phyloP scores from a whole-genome alignment of 1,284 basidiomycete genomes.

The Ustilago cynodontis region DNA sequence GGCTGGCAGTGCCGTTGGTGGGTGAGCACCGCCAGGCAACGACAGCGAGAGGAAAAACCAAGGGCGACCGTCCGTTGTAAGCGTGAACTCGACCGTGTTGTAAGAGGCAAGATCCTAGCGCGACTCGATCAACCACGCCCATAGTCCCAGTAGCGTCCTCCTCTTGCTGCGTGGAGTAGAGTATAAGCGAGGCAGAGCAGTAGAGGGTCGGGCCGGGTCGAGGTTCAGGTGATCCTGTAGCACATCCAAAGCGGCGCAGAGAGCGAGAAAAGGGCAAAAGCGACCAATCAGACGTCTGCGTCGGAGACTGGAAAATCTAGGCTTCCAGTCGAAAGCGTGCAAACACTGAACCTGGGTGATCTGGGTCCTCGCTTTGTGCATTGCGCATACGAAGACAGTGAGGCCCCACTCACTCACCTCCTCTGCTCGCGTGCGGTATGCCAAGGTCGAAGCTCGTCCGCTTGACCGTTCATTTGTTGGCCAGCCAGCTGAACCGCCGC shows the following conservation, averaged over 20 bases:
- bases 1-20: neutral
- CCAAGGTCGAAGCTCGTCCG: neutral
- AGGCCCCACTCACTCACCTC: neutral
- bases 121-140: neutral
- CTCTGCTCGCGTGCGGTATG: neutral
- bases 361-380: constrained; percentile 30
- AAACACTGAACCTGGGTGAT: constrained; percentile 13
- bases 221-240: constrained; percentile 3
- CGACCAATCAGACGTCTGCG: constrained; percentile 9
- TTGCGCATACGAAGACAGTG: neutral
- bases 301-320: constrained; percentile 34
- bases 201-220: neutral
- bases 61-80: neutral
- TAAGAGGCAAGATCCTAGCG: neutral
- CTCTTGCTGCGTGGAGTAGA: neutral
- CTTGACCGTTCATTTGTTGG: constrained; percentile 11
- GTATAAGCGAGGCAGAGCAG: neutral
- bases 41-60: too few species aligned
- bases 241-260: neutral
- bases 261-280: neutral
- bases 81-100: neutral
- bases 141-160: neutral
- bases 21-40: too few species aligned
- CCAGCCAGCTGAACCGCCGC: neutral
- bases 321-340: constrained; percentile 16